phyloP scores from a whole-genome alignment of 495 filamentous ascomycete genomes.

The Daldinia concentrica region DNA sequence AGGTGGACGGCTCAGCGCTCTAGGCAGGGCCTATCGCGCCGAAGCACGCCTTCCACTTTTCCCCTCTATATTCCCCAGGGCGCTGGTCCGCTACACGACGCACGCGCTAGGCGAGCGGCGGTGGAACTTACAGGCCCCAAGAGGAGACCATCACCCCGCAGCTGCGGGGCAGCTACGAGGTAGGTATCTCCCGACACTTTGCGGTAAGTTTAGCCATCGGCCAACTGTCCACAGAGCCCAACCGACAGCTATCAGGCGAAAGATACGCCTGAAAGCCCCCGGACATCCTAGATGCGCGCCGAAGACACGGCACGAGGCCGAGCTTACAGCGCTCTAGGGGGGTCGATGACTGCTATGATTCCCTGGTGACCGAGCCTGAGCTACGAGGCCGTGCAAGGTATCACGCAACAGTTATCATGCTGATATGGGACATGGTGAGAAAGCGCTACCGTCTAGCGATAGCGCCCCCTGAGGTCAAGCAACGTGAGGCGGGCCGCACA shows the following conservation, averaged over 20 bases:
- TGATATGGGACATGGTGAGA: constrained; percentile 1
- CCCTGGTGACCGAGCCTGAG: constrained; percentile 6
- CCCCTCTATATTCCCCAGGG: constrained; percentile 7
- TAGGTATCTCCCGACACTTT: constrained; percentile 1
- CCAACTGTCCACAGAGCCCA: constrained; percentile 8
- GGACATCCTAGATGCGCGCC: constrained; percentile 24
- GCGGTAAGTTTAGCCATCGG: too few relatives aligned
- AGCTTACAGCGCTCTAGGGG: constrained; percentile 1
- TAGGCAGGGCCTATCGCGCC: background rate
- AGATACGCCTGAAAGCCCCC: constrained; percentile 37
- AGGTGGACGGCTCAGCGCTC: background rate
- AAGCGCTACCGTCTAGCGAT: background rate
- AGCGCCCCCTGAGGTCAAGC: background rate
- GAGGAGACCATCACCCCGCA: constrained; percentile 1
- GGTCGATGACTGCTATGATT: constrained; percentile 22
- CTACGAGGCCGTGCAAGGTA: constrained; percentile 18
- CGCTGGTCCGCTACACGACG: constrained; percentile 5
- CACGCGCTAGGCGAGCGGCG: background rate
- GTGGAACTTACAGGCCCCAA: constrained; percentile 9
- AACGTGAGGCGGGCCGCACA: background rate
- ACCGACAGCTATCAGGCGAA: constrained; percentile 40
- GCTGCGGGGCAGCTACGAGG: background rate
- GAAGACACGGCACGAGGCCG: too few relatives aligned
- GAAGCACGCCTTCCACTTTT: constrained; percentile 7
- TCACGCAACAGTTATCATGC: constrained; percentile 19